A percentile compares a stretch with the other conserved stretches of the same genome.
Conservation (phyloP, 768 basidiomycete species). For the Thelephora ganbajun region DNA sequence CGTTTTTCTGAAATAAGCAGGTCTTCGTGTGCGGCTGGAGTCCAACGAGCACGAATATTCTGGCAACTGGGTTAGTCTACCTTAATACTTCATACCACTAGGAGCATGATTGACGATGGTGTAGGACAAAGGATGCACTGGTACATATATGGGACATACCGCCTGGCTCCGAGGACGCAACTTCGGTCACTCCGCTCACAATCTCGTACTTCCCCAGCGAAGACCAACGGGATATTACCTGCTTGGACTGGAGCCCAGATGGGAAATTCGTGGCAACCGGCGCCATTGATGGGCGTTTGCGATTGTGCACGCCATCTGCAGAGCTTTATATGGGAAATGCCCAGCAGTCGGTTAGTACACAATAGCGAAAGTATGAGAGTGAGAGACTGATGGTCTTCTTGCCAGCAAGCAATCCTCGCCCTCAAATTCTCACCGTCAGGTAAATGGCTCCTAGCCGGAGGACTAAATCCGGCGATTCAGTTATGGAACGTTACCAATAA, state of each 20-base stretch:
- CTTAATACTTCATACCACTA: background rate
- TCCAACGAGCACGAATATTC: conserved; percentile 38
- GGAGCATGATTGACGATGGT: background rate
- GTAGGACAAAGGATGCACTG: conserved; percentile 58
- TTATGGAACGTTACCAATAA: conserved; percentile 65
- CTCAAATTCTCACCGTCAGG: conserved; percentile 64
- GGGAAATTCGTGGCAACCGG: conserved; percentile 67
- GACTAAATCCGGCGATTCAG: conserved; percentile 64
- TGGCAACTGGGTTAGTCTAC: conserved; percentile 57
- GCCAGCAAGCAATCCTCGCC: conserved; percentile 57
- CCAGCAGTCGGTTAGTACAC: conserved; percentile 45
- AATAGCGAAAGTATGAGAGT: background rate
- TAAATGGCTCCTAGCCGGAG: conserved; percentile 60
- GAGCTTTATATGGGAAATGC: conserved; percentile 44
- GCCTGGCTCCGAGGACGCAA: conserved; percentile 9
- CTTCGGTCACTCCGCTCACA: conserved; percentile 16
- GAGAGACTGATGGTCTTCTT: conserved; percentile 6
- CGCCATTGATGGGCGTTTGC: conserved; percentile 60
- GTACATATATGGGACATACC: conserved; percentile 65
- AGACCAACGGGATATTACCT: conserved; percentile 52
- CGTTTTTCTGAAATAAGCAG: conserved; percentile 19
- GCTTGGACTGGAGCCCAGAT: conserved; percentile 63
- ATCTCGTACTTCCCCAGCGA: conserved; percentile 35
- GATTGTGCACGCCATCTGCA: conserved; percentile 52
- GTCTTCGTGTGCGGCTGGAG: conserved; percentile 78